Base-by-base conservation (phyloP, 257 asterid species). In the Penstemon barbatus region DNA sequence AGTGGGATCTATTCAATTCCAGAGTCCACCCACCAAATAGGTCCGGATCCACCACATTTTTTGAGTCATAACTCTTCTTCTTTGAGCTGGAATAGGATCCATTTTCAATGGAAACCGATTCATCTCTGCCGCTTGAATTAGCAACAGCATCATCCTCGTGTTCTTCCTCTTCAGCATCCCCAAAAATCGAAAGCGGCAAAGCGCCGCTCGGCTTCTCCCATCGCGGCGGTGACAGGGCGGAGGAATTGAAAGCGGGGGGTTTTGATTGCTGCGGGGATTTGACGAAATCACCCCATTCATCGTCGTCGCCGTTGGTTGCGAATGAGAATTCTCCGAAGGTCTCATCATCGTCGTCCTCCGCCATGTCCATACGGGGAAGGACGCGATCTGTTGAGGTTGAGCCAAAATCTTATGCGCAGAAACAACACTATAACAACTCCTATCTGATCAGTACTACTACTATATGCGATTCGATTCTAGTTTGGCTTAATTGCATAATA, bases 271-370 rank as follows among this genome's bases (percentile, higher is more conserved):
- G 73, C 46, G 90, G 87, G 25, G 83, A 78, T 72, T 83, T 81
- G 36, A 90, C 84, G 67, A 90, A 90, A 80, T 90, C 95, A 55
- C 94, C 88, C 97, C 97, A 90, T 68, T 87, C 95, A 55, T 86
- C 91, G 42, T 82, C 93, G 3, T 80, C 87, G 7, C 71, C 86
- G 9, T 77, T 82, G 8, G 81, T 10, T 4, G 94, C 88, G 73
- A 80, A 90, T 37, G 90, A 78, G 85, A 90, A 90, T 41, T 77
- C 95, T 45, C 95, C 97, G 77, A 87, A 90, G 74, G 78, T 73
- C 33, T 79, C 90, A 54, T 82, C 90, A 37, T 84, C 83, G 70
- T 82, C 91, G 80, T 80, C 90, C 74, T 81, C 91, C 85, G 89
- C 91, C 95, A 83, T 85, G n/a, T 48, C 44, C 53, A 25, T 40